A percentile compares a stretch with the other conserved stretches of the same genome.
phyloP scores from a whole-genome alignment of 2,329 filamentous ascomycete species.

The Penicillium sp. region DNA sequence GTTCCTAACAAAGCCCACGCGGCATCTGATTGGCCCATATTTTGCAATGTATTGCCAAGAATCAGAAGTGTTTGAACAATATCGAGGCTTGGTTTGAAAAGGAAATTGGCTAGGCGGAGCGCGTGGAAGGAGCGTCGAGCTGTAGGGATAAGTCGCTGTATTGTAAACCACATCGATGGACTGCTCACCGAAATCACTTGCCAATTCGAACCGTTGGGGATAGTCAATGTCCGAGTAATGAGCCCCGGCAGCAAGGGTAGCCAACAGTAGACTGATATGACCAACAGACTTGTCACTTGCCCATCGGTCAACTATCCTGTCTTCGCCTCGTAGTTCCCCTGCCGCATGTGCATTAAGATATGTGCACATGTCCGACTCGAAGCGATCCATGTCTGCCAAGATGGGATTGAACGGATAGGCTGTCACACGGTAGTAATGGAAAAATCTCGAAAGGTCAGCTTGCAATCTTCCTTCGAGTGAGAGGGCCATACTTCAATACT shows the following conservation, averaged over 20 bases:
- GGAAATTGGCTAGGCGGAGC: slow-evolving; percentile 59
- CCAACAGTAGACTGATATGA: slow-evolving; percentile 31
- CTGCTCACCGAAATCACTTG: slow-evolving; percentile 29
- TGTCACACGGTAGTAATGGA: slow-evolving; percentile 31
- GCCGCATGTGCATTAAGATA: slow-evolving; percentile 29
- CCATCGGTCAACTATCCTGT: slow-evolving; percentile 26
- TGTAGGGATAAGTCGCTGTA: slow-evolving; percentile 7
- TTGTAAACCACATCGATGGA: neutral
- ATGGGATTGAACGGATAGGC: slow-evolving; percentile 37
- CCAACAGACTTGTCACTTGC: slow-evolving; percentile 27
- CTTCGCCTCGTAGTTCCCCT: slow-evolving; percentile 22
- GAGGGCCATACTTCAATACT: slow-evolving; percentile 26
- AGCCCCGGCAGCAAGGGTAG: slow-evolving; percentile 31
- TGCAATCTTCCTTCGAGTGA: neutral
- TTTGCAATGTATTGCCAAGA: slow-evolving; percentile 51
- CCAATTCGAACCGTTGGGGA: slow-evolving; percentile 25
- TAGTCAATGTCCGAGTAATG: slow-evolving; percentile 34
- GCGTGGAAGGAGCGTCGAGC: slow-evolving; percentile 48
- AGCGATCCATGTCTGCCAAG: slow-evolving; percentile 30
- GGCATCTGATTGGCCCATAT: slow-evolving; percentile 35
- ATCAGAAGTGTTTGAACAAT: slow-evolving; percentile 59
- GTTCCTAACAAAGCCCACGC: slow-evolving; percentile 34
- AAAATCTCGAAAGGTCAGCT: slow-evolving; percentile 24
- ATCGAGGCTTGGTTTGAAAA: slow-evolving; percentile 57
- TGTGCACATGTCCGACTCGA: slow-evolving; percentile 32